Percentiles rank a stretch among this genome's conserved stretches.
These are phyloP conservation scores for Raffaelea albimanens DNA, from an alignment of 2,329 filamentous ascomycete species.

Conservation along the genomic window DNA sequence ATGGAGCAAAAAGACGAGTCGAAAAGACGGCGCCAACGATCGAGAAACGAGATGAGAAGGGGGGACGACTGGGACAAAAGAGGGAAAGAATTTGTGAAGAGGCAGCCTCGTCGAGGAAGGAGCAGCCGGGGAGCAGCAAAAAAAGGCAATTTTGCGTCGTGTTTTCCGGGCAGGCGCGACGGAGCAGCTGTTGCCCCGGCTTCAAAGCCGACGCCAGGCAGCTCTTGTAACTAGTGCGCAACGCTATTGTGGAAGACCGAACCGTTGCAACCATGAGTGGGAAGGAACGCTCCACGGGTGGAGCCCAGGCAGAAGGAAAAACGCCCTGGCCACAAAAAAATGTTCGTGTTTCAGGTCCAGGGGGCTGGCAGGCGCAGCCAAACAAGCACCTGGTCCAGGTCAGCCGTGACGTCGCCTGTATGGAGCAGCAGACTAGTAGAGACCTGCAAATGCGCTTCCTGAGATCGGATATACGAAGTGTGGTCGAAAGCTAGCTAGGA, in stretches of 20 bases:
- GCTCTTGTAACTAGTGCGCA: not conserved
- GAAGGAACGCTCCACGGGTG: not conserved
- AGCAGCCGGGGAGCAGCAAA: too few relatives aligned
- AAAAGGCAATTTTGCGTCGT: too few relatives aligned
- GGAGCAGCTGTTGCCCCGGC: too few relatives aligned
- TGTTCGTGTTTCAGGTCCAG: not conserved
- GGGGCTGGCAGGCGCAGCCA: constrained; percentile 2
- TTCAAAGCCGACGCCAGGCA: too few relatives aligned
- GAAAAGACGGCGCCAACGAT: too few relatives aligned
- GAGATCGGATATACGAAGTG: too few relatives aligned
- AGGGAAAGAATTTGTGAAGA: too few relatives aligned
- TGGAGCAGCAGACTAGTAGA: not conserved
- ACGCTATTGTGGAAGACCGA: not conserved
- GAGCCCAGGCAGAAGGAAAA: not conserved
- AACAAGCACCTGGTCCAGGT: not conserved
- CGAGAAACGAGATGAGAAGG: not conserved
- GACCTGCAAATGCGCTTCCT: too few relatives aligned
- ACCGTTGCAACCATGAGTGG: not conserved
- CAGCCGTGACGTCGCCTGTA: not conserved
- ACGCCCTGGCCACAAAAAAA: not conserved
- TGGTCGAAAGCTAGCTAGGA: too few relatives aligned
- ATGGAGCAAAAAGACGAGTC: too few relatives aligned
- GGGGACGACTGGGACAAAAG: not conserved
- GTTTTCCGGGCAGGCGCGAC: too few relatives aligned
- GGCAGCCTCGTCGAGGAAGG: too few relatives aligned